Conservation (phyloP, 306 rosid species). For the Acacia confusa region DNA sequence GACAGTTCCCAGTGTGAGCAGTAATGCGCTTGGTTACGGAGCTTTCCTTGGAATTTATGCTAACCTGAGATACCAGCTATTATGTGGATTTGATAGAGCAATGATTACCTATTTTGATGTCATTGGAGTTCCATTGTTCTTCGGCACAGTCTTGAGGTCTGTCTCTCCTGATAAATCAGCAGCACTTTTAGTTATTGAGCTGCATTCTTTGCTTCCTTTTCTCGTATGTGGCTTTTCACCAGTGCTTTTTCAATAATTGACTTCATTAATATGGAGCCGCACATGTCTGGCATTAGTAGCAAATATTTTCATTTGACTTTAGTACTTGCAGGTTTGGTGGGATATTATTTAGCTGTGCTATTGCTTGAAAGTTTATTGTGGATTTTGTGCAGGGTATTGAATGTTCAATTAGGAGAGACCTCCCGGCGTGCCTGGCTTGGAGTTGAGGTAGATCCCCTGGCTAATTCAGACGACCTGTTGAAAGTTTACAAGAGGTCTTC, state of each 20-base stretch:
- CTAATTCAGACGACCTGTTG: constrained; percentile 72
- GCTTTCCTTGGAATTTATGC: constrained; percentile 98
- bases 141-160: constrained; percentile 86
- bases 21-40: constrained; percentile 91
- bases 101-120: constrained; percentile 90
- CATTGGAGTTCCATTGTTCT: constrained; percentile 82
- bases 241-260: not conserved
- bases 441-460: constrained; percentile 90
- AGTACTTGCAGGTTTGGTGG: not conserved
- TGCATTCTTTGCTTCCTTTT: constrained; percentile 7
- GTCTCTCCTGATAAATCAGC: constrained; percentile 6
- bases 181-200: not conserved
- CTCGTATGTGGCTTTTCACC: constrained; percentile 8
- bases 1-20: constrained; percentile 75
- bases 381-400: constrained; percentile 63
- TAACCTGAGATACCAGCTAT: constrained; percentile 86
- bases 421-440: constrained; percentile 97
- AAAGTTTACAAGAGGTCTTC: constrained; percentile 81
- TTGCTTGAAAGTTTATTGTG: constrained; percentile 21
- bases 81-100: constrained; percentile 89
- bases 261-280: not conserved
- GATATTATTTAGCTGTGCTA: not conserved
- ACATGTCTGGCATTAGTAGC: not conserved
- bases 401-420: constrained; percentile 86
- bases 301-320: not conserved